A percentile compares a stretch with the other conserved stretches of the same genome.
Conservation (phyloP, 2,329 filamentous ascomycete species). For the Arthrobotrys sphaeroides region DNA sequence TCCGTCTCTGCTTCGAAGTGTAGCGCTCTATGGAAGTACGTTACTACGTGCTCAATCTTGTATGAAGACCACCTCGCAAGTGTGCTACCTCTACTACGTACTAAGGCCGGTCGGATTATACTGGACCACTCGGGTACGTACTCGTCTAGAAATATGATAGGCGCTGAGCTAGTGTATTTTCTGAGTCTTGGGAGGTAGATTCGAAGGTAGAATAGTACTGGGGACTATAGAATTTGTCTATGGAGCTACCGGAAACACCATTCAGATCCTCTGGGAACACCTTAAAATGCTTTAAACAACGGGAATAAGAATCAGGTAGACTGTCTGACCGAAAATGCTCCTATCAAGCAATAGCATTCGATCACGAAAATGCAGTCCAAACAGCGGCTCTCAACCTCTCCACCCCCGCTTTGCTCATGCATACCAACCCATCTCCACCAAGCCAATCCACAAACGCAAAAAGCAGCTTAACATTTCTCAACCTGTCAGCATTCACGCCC, state of each 20-base stretch:
- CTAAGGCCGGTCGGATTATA: too few species aligned
- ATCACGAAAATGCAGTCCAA: constrained; percentile 60
- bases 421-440: constrained; percentile 63
- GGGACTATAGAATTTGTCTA: too few species aligned
- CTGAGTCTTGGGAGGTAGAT: too few species aligned
- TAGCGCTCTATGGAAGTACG: too few species aligned
- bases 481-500: constrained; percentile 66
- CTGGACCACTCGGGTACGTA: too few species aligned
- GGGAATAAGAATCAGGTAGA: not conserved
- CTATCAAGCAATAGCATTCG: constrained; percentile 1
- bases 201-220: too few species aligned
- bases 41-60: too few species aligned
- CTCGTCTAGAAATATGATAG: too few species aligned
- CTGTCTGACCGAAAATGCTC: not conserved
- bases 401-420: constrained; percentile 69
- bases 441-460: constrained; percentile 73
- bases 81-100: too few species aligned
- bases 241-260: not conserved
- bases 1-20: too few species aligned
- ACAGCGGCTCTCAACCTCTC: constrained; percentile 67
- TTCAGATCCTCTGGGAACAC: not conserved
- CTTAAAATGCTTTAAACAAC: constrained; percentile 16
- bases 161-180: too few species aligned
- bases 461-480: constrained; percentile 72
- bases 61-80: too few species aligned